Base-by-base conservation (phyloP, 768 basidiomycete species). In the Mycena vitilis region DNA sequence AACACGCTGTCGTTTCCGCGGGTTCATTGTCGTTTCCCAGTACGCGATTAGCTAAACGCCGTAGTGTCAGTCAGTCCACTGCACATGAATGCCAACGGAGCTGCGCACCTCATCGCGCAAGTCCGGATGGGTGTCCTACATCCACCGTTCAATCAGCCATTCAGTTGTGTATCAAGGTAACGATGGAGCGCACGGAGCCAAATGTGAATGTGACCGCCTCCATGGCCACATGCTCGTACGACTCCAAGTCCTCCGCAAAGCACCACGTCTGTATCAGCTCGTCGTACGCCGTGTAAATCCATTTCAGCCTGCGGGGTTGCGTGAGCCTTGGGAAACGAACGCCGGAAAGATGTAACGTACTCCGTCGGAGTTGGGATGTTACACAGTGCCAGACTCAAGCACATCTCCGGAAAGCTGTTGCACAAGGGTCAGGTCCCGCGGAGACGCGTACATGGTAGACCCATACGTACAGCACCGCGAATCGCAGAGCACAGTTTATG, bases 391-490 rank as follows among this genome's bases (percentile, higher is more conserved):
- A 94, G 80, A 69, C 90, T 92, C 34, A 89, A 75, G 71, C 88
- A 90, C 74, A 89, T 81, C 69, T 93, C 91, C 23, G 92, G 91
- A 78, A 92, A 94, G 57, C 92, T 93, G 51, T 6, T 30, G 49
- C 48, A 22, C 10, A 25, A 51, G 38, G 37, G 56, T 53, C 10
- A 58, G 18, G 47, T 30, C 48, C 42, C 16, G 49, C 47, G 53
- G 56, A 30, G 12, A 52, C 20, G 40, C 83, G 23, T 7, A 22
- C 18, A 22, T 10, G 40, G 8, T 36, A 59, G 37, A 22, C 25
- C 44, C 30, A 45, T 59, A 44, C 34, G 67, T 70, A 93, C 92
- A 94, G 71, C 3, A 86, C 77, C 2, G 91, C 84, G 71, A 95
- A 88, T 40, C 92, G 85, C 47, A 92, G 77, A 10, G 88, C 91